Conservation (phyloP, 441 rosid species). For the Populus hybrid region DNA sequence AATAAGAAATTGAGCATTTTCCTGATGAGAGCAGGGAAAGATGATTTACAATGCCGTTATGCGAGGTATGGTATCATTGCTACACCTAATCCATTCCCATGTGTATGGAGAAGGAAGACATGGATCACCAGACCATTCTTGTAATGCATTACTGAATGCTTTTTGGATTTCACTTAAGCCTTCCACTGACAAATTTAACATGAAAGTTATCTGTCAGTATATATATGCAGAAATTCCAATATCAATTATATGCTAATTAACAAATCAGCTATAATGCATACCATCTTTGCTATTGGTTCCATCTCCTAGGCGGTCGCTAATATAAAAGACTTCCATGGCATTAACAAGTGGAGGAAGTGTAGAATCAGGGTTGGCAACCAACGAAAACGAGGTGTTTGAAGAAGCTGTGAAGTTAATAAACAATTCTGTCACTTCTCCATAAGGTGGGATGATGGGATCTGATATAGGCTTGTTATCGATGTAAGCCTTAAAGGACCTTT, state of each 20-base stretch:
- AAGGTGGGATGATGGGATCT: conserved; percentile 26
- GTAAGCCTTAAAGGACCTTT: conserved; percentile 35
- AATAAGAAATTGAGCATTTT: not conserved
- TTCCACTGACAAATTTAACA: conserved; percentile 16
- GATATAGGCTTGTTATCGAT: conserved; percentile 11
- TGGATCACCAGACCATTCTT: conserved; percentile 42
- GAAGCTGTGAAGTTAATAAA: conserved; percentile 17
- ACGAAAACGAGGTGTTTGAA: conserved; percentile 24
- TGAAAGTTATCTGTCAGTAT: not conserved
- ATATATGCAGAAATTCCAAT: not conserved
- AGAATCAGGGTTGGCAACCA: conserved; percentile 38
- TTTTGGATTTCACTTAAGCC: conserved; percentile 24
- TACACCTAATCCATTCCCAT: conserved; percentile 49
- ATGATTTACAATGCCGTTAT: conserved; percentile 36
- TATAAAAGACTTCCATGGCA: conserved; percentile 42
- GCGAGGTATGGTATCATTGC: conserved; percentile 25
- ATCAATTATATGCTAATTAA: not conserved
- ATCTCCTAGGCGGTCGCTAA: conserved; percentile 28
- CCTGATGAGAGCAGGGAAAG: not conserved
- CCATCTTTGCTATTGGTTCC: conserved; percentile 35
- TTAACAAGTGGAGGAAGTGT: conserved; percentile 47
- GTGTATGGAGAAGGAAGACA: conserved; percentile 40
- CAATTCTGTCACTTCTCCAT: conserved; percentile 27
- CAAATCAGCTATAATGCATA: not conserved
- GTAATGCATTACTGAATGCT: conserved; percentile 13